Evolutionary conservation across 2,329 filamentous ascomycete genomes (phyloP).

Genomic region (Neofusicoccum sp.): DNA sequence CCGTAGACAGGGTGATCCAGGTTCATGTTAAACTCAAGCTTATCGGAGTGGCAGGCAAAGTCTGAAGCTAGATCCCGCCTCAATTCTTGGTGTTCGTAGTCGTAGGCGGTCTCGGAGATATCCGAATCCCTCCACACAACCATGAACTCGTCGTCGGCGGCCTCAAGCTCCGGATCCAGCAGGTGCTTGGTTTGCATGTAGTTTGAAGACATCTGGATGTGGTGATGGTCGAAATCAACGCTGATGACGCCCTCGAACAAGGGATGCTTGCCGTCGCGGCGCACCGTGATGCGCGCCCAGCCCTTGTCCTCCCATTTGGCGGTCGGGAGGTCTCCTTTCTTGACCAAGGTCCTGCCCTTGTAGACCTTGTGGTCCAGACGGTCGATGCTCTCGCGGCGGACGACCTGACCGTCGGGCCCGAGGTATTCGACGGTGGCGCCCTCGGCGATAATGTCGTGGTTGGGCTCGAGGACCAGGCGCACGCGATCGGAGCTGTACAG

Average conservation of each 20-base stretch:
- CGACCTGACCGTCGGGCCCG: conserved; percentile 67
- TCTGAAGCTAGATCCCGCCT: conserved; percentile 51
- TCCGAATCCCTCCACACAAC: conserved; percentile 91
- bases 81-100: conserved; percentile 58
- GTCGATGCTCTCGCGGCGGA: conserved; percentile 65
- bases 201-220: conserved; percentile 72
- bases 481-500: conserved; percentile 62
- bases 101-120: conserved; percentile 47
- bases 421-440: conserved; percentile 73
- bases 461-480: conserved; percentile 80
- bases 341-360: conserved; percentile 74
- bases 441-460: conserved; percentile 81
- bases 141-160: conserved; percentile 70
- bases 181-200: conserved; percentile 71
- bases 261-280: conserved; percentile 71
- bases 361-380: conserved; percentile 77
- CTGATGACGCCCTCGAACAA: conserved; percentile 90
- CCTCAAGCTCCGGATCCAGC: conserved; percentile 66
- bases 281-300: conserved; percentile 80
- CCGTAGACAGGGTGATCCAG: conserved; percentile 66
- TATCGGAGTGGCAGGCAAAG: conserved; percentile 68
- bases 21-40: conserved; percentile 75
- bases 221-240: conserved; percentile 77
- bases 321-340: conserved; percentile 47
- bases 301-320: conserved; percentile 76